Evolutionary conservation across 495 filamentous ascomycete species (phyloP).

Genomic region (Penicillium cataractarum): DNA sequence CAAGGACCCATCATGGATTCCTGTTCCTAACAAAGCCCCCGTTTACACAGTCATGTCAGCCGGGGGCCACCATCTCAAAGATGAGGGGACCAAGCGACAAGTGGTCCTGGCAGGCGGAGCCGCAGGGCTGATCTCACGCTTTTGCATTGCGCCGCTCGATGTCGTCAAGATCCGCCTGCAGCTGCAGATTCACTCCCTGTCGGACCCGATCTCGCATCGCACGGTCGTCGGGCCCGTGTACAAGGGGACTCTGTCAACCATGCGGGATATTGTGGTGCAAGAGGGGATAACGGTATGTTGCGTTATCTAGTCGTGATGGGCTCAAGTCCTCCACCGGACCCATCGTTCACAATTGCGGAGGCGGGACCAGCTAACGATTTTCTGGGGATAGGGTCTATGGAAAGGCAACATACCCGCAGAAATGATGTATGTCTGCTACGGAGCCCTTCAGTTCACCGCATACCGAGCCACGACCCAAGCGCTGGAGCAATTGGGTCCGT

Average conservation of each 20-base stretch:
- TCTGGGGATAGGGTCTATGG: slow-evolving; percentile 70
- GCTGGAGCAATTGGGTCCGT: slow-evolving; percentile 56
- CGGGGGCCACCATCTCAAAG: slow-evolving; percentile 75
- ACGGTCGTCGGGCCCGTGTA: slow-evolving; percentile 66
- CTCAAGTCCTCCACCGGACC: not conserved
- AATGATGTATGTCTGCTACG: slow-evolving; percentile 88
- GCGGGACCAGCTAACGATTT: slow-evolving; percentile 3
- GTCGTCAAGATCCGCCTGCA: slow-evolving; percentile 97
- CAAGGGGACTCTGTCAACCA: slow-evolving; percentile 77
- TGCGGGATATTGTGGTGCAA: slow-evolving; percentile 70
- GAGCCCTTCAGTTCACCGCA: slow-evolving; percentile 85
- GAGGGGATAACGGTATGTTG: slow-evolving; percentile 74
- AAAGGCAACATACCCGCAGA: slow-evolving; percentile 98
- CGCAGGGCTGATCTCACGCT: slow-evolving; percentile 90
- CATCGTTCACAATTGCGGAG: not conserved
- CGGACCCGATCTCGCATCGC: slow-evolving; percentile 61
- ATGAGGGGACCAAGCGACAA: slow-evolving; percentile 89
- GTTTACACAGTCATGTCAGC: slow-evolving; percentile 68
- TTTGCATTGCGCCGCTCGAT: slow-evolving; percentile 89
- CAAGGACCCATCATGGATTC: slow-evolving; percentile 17
- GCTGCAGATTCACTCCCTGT: slow-evolving; percentile 80
- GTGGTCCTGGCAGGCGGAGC: slow-evolving; percentile 82
- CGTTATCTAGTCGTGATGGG: not conserved
- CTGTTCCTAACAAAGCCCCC: slow-evolving; percentile 8
- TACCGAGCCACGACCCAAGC: slow-evolving; percentile 73